Conservation (phyloP, 306 rosid genomes). For the Fagus sylvatica region DNA sequence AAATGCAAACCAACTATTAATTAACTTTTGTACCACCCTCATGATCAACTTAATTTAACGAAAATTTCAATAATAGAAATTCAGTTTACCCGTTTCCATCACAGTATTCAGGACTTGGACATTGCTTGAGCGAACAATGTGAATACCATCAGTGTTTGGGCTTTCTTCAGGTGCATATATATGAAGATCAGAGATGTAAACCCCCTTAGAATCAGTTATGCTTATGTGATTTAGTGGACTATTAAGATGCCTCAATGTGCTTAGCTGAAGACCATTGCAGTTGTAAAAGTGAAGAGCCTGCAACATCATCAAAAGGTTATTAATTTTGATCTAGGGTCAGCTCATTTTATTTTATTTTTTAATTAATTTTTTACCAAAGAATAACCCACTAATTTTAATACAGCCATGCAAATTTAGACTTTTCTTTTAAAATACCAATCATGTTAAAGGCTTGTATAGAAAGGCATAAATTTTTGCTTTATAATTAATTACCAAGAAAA, state of each 20-base stretch:
- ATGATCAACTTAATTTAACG: background rate
- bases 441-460: too few relatives aligned
- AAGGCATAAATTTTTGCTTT: too few relatives aligned
- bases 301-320: background rate
- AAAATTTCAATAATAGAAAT: background rate
- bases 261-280: conserved; percentile 30
- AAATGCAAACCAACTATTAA: background rate
- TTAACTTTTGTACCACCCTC: background rate
- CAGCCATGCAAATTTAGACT: too few relatives aligned
- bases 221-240: conserved; percentile 43
- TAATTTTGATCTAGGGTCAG: too few relatives aligned
- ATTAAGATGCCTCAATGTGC: conserved; percentile 7
- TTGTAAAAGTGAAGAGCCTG: conserved; percentile 25
- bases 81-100: conserved; percentile 37
- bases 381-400: too few relatives aligned
- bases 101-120: conserved; percentile 12
- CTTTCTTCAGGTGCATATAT: conserved; percentile 44
- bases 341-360: too few relatives aligned
- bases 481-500: too few relatives aligned
- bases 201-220: conserved; percentile 13
- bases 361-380: too few relatives aligned
- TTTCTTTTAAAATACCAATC: too few relatives aligned
- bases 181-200: conserved; percentile 6
- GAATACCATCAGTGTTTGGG: conserved; percentile 63
- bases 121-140: conserved; percentile 26